Evolutionary conservation across 106 monocot genomes (phyloP).

Genomic region (Allium cepa): DNA sequence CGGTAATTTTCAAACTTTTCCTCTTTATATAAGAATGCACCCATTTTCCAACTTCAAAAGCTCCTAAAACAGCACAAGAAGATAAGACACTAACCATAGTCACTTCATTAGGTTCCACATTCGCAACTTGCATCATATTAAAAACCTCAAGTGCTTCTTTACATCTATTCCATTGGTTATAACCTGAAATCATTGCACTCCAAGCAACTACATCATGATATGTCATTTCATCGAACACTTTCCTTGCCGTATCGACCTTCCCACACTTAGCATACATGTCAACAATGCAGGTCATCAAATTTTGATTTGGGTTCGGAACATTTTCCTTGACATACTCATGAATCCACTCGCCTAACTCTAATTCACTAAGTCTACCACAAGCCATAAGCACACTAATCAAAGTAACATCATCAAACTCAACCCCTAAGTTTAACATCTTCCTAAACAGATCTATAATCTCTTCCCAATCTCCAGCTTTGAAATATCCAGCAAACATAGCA

Average conservation of each 20-base stretch:
- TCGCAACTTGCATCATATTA: conserved; percentile 33
- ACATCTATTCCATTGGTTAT: conserved; percentile 28
- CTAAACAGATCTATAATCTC: conserved; percentile 34
- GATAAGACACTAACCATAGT: conserved; percentile 74
- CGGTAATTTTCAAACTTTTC: conserved; percentile 33
- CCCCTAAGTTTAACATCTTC: conserved; percentile 21
- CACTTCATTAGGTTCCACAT: conserved; percentile 64
- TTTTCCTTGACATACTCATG: conserved; percentile 16
- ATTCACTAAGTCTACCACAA: conserved; percentile 39
- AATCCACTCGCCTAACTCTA: conserved; percentile 54
- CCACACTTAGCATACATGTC: conserved; percentile 76
- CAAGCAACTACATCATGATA: conserved; percentile 63
- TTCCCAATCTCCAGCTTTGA: conserved; percentile 37
- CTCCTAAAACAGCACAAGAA: conserved; percentile 56
- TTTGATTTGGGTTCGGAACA: conserved; percentile 11
- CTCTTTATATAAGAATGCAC: conserved; percentile 53
- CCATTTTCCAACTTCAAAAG: conserved; percentile 64
- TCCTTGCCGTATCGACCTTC: conserved; percentile 27
- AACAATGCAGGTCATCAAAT: conserved; percentile 37
- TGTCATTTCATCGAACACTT: conserved; percentile 52
- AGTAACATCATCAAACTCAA: conserved; percentile 45
- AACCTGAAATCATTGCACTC: conserved; percentile 78
- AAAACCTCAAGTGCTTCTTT: conserved; percentile 60
- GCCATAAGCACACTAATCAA: conserved; percentile 57
- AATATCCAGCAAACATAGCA: conserved; percentile 60